phyloP scores from a whole-genome alignment of 441 rosid species.

The Erodium chrysanthum region DNA sequence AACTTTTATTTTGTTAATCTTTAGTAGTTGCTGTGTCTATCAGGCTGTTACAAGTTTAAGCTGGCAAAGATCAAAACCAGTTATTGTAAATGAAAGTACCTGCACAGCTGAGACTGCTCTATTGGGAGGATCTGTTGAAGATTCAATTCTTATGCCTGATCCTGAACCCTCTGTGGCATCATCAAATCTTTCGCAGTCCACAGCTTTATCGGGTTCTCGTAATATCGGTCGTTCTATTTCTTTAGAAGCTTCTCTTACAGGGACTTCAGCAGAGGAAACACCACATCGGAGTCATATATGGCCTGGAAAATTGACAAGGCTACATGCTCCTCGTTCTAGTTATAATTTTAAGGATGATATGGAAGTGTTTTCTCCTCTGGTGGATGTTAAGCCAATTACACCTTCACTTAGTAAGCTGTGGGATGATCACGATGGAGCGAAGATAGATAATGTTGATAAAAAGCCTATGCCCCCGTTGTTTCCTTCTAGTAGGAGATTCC shows the following conservation, averaged over 20 bases:
- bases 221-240: conserved; percentile 29
- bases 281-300: conserved; percentile 53
- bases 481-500: conserved; percentile 60
- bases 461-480: conserved; percentile 46
- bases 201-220: conserved; percentile 42
- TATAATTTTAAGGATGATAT: conserved; percentile 78
- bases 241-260: conserved; percentile 24
- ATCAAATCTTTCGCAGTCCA: conserved; percentile 41
- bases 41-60: conserved; percentile 92
- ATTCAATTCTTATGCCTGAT: conserved; percentile 94
- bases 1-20: not conserved
- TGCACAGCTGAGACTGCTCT: conserved; percentile 80
- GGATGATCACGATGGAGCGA: conserved; percentile 48
- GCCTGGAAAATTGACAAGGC: conserved; percentile 54
- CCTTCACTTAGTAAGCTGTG: conserved; percentile 72
- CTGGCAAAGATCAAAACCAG: conserved; percentile 96
- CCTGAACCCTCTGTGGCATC: conserved; percentile 28
- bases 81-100: conserved; percentile 59
- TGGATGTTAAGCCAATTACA: conserved; percentile 66
- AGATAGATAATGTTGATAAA: conserved; percentile 53
- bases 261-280: conserved; percentile 45
- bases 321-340: conserved; percentile 59
- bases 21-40: conserved; percentile 20
- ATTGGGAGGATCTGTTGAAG: conserved; percentile 75
- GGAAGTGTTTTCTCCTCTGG: conserved; percentile 88